These are phyloP conservation scores for Blakeslea trispora DNA, from an alignment of 371 early-diverging fungal species.

Conservation along the genomic window DNA sequence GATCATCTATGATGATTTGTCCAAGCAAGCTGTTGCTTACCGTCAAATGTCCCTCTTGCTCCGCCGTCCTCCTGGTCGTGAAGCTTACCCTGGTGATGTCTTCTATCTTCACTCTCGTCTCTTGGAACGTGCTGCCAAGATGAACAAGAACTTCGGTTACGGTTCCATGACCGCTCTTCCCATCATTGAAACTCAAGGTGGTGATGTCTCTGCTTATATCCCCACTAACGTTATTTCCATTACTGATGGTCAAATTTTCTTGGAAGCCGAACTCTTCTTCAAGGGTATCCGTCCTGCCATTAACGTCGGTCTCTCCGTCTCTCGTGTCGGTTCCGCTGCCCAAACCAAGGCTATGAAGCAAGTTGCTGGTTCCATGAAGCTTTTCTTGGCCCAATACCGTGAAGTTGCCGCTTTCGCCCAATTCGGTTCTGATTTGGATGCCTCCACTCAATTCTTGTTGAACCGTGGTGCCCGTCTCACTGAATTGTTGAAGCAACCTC, in stretches of 20 bases:
- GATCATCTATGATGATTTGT: slow-evolving; percentile 96
- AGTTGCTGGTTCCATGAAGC: slow-evolving; percentile 97
- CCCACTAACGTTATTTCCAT: slow-evolving; percentile 99
- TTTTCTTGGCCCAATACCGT: slow-evolving; percentile 98
- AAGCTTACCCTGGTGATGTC: slow-evolving; percentile 97
- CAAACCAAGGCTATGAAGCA: slow-evolving; percentile 99
- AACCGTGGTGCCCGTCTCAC: slow-evolving; percentile 98
- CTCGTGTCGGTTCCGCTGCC: slow-evolving; percentile 97
- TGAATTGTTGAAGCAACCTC: slow-evolving; percentile 93
- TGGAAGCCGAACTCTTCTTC: slow-evolving; percentile 98
- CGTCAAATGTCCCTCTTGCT: slow-evolving; percentile 96
- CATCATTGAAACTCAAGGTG: slow-evolving; percentile 98
- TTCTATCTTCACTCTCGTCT: slow-evolving; percentile 97
- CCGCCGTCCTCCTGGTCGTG: slow-evolving; percentile 98
- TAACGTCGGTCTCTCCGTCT: slow-evolving; percentile 98
- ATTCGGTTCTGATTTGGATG: slow-evolving; percentile 97
- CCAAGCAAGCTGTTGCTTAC: slow-evolving; percentile 97
- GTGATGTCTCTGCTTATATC: slow-evolving; percentile 98
- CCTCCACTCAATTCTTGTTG: slow-evolving; percentile 95
- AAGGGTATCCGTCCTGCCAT: slow-evolving; percentile 97
- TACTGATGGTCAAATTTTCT: slow-evolving; percentile 90
- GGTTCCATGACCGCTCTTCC: slow-evolving; percentile 96
- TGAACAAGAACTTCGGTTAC: slow-evolving; percentile 89
- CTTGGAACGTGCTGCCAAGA: slow-evolving; percentile 96
- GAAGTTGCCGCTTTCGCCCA: slow-evolving; percentile 98